Base-by-base conservation (phyloP, 768 basidiomycete species). In the Agrocybe praecox region DNA sequence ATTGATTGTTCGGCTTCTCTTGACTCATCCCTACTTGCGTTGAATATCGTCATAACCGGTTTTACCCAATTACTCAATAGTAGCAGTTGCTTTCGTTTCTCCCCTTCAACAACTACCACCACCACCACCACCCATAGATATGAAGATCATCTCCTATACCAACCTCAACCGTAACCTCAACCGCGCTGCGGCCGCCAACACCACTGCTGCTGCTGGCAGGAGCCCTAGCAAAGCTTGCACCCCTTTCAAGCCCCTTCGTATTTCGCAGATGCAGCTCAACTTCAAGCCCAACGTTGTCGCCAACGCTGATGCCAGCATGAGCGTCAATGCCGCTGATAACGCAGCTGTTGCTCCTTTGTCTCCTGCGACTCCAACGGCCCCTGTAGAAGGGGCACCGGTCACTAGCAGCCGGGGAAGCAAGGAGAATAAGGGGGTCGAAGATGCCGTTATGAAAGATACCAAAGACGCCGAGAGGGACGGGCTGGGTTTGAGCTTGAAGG, bases 161-260 rank as follows among this genome's bases (percentile, higher is more conserved):
- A 40, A 40, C 36, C 36, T 40, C 12, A 40, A 40, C 36, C 36
- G 36, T 12, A 40, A 40, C 36, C 36, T 40, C 36, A 40, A 40
- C 36, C 36, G 36, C 36, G 36, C 36, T 40, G 36, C 36, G 14
- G 12, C 36, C 12, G 36, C 36, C 36, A 40, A 40, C 36, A 12
- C 36, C 36, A 40, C 12, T 3, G 36, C 36, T n/a, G n/a, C 36
- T n/a, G n/a, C 36, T n/a, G 36, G 36, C 14, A 40, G 36, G 18
- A n/a, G 9, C n/a, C n/a, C 4, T 4, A 80, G 60, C 0, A 88
- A 75, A 19, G 92, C 76, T 1, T 46, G 44, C 34, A 45, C 52
- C 18, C 52, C 52, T 24, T 53, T 53, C 43, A 53, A 46, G n/a
- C 44, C 36, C 36, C 36, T 40, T n/a, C 36, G 36, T 15, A 14